These are phyloP conservation scores for Quercus aquifolioides DNA, from an alignment of 306 rosid species.

Conservation along the genomic window DNA sequence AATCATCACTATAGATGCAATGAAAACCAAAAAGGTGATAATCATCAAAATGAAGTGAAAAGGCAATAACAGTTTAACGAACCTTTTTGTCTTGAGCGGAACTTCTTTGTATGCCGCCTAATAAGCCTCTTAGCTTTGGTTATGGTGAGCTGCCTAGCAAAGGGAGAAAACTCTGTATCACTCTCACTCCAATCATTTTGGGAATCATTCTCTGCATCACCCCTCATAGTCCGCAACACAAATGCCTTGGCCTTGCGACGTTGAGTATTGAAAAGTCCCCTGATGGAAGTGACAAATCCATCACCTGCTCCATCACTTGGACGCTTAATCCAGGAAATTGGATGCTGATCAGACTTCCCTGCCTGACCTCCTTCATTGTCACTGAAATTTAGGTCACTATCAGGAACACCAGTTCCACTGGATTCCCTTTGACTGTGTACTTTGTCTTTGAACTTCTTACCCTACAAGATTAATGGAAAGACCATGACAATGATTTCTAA, in stretches of 20 bases:
- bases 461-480: slow-evolving; percentile 44
- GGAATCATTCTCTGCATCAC: slow-evolving; percentile 89
- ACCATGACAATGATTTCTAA: background rate
- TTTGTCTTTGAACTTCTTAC: slow-evolving; percentile 91
- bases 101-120: slow-evolving; percentile 89
- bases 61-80: slow-evolving; percentile 16
- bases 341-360: slow-evolving; percentile 71
- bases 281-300: slow-evolving; percentile 93
- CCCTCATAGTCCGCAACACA: slow-evolving; percentile 92
- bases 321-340: slow-evolving; percentile 82
- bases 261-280: slow-evolving; percentile 89
- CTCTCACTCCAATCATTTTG: slow-evolving; percentile 98
- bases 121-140: slow-evolving; percentile 88
- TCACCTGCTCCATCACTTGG: slow-evolving; percentile 98
- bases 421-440: slow-evolving; percentile 64
- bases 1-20: too few relatives aligned
- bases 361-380: slow-evolving; percentile 77
- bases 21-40: background rate
- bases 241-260: slow-evolving; percentile 95
- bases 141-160: slow-evolving; percentile 91
- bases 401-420: slow-evolving; percentile 60
- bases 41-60: slow-evolving; percentile 5
- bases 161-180: slow-evolving; percentile 83
- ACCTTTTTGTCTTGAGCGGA: slow-evolving; percentile 89
- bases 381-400: slow-evolving; percentile 81